Base-by-base conservation (phyloP, 768 basidiomycete species). In the Boletus sp. region DNA sequence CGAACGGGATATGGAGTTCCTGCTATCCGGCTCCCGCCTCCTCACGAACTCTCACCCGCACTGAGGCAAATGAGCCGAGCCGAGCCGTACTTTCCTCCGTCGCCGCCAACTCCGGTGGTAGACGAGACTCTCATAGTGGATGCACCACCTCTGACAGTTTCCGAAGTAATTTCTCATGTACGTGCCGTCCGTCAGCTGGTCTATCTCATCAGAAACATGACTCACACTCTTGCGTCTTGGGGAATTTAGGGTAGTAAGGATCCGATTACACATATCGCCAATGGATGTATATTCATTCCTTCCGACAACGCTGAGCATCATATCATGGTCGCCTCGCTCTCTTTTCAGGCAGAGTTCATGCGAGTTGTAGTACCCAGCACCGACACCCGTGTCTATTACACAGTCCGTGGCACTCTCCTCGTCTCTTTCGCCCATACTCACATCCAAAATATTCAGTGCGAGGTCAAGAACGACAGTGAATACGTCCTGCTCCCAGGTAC, bases 401-500 rank as follows among this genome's bases (percentile, higher is more conserved):
- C 61, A 17, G 67, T 61, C 10, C 10, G 55, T 44, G 2, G 1
- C 11, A 32, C 37, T 15, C 7, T 39, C 13, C n/a, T 11, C 17
- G 39, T 10, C 5, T 17, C 8, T 4, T 5, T 21, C 6, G 0
- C 1, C 2, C 8, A 27, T 39, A 11, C 40, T 51, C 9, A 45
- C 23, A 52, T 25, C 7, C 37, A 17, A 17, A 34, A 15, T 17
- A 0, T 29, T 14, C 15, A 68, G 66, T 65, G 63, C 29, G 56
- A 64, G 21, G 57, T 72, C 21, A 59, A 58, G 45, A 72, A 72
- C 41, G 57, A 63, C 1, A 68, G 55, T 35, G 53, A 57, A 15
- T 60, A 70, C 9, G 42, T 66, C 14, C 43, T 72, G 17, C 57
- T 68, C 4, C 58, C 69, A 5, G 70, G 72, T n/a, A 61, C 50